A percentile compares a stretch with the other conserved stretches of the same genome.
Conservation (phyloP, 257 asterid species). For the Thymus quinquecostatus region DNA sequence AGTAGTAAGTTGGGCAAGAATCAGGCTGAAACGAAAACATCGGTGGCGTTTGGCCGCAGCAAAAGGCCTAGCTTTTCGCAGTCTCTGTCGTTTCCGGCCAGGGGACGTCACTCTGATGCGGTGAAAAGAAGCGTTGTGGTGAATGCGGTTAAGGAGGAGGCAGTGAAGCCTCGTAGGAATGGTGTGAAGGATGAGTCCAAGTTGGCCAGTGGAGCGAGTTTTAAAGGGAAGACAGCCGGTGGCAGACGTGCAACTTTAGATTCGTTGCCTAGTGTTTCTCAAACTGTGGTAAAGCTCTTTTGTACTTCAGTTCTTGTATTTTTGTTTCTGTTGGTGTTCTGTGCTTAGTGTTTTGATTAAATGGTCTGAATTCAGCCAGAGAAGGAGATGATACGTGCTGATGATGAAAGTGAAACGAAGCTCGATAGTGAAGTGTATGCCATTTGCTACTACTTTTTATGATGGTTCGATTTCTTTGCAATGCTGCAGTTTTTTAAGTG, state of each 20-base stretch:
- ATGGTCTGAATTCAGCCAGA: constrained; percentile 39
- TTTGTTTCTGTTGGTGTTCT: background rate
- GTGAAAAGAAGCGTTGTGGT: constrained; percentile 53
- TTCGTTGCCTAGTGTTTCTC: constrained; percentile 45
- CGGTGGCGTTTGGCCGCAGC: constrained; percentile 50
- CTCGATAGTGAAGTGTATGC: constrained; percentile 52
- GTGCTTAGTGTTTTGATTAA: constrained; percentile 1
- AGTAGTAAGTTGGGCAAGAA: constrained; percentile 44
- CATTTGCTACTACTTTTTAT: background rate
- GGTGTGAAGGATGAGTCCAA: constrained; percentile 40
- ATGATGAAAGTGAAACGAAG: constrained; percentile 36
- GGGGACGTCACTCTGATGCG: constrained; percentile 49
- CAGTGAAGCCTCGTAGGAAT: constrained; percentile 35
- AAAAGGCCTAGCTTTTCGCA: constrained; percentile 51
- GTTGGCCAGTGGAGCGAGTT: constrained; percentile 36
- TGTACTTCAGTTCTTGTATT: background rate
- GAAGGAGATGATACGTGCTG: constrained; percentile 41
- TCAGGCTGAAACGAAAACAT: constrained; percentile 43
- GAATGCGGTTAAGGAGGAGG: constrained; percentile 39
- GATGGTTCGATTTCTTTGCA: background rate
- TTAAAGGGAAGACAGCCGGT: constrained; percentile 31
- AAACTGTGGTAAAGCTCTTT: constrained; percentile 42
- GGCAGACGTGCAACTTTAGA: constrained; percentile 46
- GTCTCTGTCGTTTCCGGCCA: constrained; percentile 61
- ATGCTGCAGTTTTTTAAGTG: background rate